Evolutionary conservation across 176 grass and related monocot species (phyloP).

Genomic region (Oryza officinalis): DNA sequence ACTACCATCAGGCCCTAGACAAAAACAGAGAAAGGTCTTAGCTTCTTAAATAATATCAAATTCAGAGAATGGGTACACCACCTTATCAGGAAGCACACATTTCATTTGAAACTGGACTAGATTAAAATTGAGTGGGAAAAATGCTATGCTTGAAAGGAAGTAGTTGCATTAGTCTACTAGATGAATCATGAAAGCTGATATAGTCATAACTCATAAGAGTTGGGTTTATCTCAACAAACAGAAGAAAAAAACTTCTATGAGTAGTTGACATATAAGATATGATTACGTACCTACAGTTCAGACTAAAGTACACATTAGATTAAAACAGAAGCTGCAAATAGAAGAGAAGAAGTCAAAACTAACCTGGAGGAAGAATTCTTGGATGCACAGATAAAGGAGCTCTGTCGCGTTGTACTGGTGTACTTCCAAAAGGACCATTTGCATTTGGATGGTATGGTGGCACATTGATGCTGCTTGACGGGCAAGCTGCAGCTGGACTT

Average conservation of each 20-base stretch:
- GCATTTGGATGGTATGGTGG: slow-evolving; percentile 45
- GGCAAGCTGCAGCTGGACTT: slow-evolving; percentile 33
- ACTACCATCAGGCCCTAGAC: slow-evolving; percentile 20
- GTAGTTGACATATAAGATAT: background rate
- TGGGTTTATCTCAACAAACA: background rate
- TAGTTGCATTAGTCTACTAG: background rate
- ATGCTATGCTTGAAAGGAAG: background rate
- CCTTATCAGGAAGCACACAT: background rate
- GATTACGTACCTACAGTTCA: background rate
- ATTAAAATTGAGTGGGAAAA: background rate
- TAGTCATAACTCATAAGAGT: background rate
- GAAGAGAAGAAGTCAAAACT: slow-evolving; percentile 20
- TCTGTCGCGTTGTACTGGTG: slow-evolving; percentile 41
- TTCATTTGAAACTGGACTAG: background rate
- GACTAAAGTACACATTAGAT: background rate
- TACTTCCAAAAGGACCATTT: slow-evolving; percentile 29
- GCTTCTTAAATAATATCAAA: slow-evolving; percentile 28
- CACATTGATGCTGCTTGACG: slow-evolving; percentile 42
- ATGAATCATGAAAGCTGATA: background rate
- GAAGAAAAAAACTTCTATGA: background rate
- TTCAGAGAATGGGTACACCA: background rate
- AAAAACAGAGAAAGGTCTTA: background rate
- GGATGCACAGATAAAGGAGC: slow-evolving; percentile 42
- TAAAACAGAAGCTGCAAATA: slow-evolving; percentile 14
- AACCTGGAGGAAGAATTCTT: slow-evolving; percentile 58